These are phyloP conservation scores for Dimargaris xerosporica DNA, from an alignment of 192 early-diverging fungal species.

Conservation along the genomic window DNA sequence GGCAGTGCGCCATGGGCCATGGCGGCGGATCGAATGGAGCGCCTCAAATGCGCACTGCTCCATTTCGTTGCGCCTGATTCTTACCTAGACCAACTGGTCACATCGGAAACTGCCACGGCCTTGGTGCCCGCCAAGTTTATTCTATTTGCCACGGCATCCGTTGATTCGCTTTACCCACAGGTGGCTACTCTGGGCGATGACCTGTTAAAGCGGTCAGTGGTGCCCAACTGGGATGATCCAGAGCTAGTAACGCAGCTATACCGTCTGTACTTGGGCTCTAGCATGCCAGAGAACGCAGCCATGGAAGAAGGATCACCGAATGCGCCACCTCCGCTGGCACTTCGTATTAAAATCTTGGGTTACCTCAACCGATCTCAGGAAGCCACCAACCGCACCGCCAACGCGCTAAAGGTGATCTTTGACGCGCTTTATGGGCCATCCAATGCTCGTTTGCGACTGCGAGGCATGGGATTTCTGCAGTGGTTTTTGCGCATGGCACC, in stretches of 20 bases:
- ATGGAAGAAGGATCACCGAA: constrained; percentile 12
- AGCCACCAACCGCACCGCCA: constrained; percentile 53
- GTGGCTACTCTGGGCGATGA: constrained; percentile 56
- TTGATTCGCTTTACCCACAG: constrained; percentile 57
- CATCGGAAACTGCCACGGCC: no score
- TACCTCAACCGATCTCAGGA: constrained; percentile 34
- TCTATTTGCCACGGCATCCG: constrained; percentile 38
- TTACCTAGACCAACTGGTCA: no score
- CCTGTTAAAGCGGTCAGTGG: constrained; percentile 49
- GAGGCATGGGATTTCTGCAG: constrained; percentile 71
- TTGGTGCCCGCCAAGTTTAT: constrained; percentile 22
- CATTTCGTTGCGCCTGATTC: constrained; percentile 19
- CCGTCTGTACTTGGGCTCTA: constrained; percentile 45
- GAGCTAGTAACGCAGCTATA: constrained; percentile 35
- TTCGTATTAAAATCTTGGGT: constrained; percentile 20
- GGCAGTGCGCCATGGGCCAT: constrained; percentile 56
- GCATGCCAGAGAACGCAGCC: constrained; percentile 12
- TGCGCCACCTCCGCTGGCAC: constrained; percentile 4
- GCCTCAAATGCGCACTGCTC: constrained; percentile 16
- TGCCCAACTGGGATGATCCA: constrained; percentile 54
- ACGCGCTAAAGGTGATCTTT: constrained; percentile 55
- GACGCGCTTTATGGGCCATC: constrained; percentile 66
- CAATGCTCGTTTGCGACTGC: constrained; percentile 46
- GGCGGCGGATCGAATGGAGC: constrained; percentile 19
- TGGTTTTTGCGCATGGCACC: constrained; percentile 71